These are phyloP conservation scores for Neonectria hederae DNA, from an alignment of 2,329 filamentous ascomycete species.

Conservation along the genomic window DNA sequence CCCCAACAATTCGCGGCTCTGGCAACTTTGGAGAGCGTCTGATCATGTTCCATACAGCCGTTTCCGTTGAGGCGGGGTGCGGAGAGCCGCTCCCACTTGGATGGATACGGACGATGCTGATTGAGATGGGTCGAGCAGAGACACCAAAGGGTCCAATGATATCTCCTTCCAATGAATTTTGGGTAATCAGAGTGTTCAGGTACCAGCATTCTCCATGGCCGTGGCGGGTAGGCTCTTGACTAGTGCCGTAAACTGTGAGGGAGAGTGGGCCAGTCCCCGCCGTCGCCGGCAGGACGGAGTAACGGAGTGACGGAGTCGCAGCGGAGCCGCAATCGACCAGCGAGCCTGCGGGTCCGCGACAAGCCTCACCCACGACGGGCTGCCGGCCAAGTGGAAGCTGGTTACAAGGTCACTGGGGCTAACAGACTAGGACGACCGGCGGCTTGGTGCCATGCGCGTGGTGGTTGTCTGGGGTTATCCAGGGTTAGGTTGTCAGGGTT, in stretches of 20 bases:
- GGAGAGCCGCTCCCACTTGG: conserved; percentile 2
- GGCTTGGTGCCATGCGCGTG: conserved; percentile 9
- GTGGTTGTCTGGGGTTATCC: conserved; percentile 8
- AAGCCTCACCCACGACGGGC: conserved; percentile 18
- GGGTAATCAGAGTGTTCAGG: conserved; percentile 5
- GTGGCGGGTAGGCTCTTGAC: conserved; percentile 9
- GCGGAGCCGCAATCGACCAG: conserved; percentile 42
- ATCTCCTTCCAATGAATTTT: background rate
- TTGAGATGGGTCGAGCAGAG: conserved; percentile 5
- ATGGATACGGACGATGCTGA: conserved; percentile 2
- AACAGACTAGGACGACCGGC: conserved; percentile 27
- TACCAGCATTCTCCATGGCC: conserved; percentile 10
- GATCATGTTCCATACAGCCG: conserved; percentile 26
- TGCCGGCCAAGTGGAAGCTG: conserved; percentile 38
- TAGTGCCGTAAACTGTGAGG: conserved; percentile 2
- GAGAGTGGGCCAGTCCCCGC: conserved; percentile 27
- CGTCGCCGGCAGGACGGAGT: conserved; percentile 34
- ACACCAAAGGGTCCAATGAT: conserved; percentile 1
- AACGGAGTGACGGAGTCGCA: conserved; percentile 31
- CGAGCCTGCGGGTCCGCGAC: conserved; percentile 42
- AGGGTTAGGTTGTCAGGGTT: background rate
- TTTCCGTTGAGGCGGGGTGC: background rate
- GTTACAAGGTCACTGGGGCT: conserved; percentile 32
- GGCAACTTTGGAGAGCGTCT: conserved; percentile 25
- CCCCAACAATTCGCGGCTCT: conserved; percentile 37